phyloP scores from a whole-genome alignment of 2,329 filamentous ascomycete genomes.

The Claviceps arundinis region DNA sequence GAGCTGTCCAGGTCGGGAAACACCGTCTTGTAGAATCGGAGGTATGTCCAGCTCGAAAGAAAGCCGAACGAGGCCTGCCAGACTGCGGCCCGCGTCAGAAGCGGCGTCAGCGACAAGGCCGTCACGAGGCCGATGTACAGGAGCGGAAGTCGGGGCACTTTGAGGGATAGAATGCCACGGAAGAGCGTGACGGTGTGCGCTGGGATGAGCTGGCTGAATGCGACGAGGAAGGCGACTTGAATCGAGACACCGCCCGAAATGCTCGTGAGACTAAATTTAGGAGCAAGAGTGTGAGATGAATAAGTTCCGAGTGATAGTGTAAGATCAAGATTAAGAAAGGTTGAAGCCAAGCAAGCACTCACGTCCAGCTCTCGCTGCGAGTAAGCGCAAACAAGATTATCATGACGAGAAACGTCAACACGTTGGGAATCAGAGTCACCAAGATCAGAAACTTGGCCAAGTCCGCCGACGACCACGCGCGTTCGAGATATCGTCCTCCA shows the following conservation, averaged over 20 bases:
- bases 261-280: conserved; percentile 49
- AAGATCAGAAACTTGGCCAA: conserved; percentile 82
- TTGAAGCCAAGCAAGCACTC: conserved; percentile 18
- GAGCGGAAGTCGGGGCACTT: conserved; percentile 61
- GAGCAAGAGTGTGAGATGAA: too few species aligned
- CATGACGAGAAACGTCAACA: conserved; percentile 59
- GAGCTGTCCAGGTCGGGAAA: conserved; percentile 54
- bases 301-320: neutral
- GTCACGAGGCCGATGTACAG: conserved; percentile 64
- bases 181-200: conserved; percentile 95
- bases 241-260: conserved; percentile 82
- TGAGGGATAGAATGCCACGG: conserved; percentile 74
- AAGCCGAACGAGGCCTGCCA: conserved; percentile 73
- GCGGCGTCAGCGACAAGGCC: conserved; percentile 43
- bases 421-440: conserved; percentile 66
- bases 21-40: conserved; percentile 81
- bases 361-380: conserved; percentile 55
- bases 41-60: conserved; percentile 82
- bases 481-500: conserved; percentile 86
- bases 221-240: conserved; percentile 87
- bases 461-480: conserved; percentile 86
- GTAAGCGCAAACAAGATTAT: conserved; percentile 61
- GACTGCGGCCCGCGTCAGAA: conserved; percentile 57
- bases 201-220: conserved; percentile 93
- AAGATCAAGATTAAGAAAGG: neutral